phyloP scores from a whole-genome alignment of 345 rosid genomes.

The Ricinus communis region DNA sequence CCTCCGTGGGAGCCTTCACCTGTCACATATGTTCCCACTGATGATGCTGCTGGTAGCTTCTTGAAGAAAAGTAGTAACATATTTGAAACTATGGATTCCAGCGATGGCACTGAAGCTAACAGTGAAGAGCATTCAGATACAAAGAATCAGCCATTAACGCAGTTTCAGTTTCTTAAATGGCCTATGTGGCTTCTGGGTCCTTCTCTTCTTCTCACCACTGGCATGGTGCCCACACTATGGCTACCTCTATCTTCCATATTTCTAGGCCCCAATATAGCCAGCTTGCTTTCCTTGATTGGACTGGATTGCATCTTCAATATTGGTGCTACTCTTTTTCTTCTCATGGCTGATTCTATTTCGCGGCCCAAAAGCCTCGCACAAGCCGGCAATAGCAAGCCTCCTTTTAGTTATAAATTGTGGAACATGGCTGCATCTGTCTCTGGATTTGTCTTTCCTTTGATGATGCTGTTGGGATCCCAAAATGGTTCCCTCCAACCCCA shows the following conservation, averaged over 20 bases:
- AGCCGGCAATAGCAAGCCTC: conserved; percentile 58
- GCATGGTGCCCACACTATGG: conserved; percentile 92
- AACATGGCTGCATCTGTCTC: conserved; percentile 55
- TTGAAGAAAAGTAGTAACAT: conserved; percentile 47
- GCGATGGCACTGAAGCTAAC: conserved; percentile 35
- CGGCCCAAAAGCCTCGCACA: conserved; percentile 41
- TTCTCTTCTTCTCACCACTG: conserved; percentile 69
- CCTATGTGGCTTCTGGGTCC: conserved; percentile 93
- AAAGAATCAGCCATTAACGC: conserved; percentile 19
- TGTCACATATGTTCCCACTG: conserved; percentile 42
- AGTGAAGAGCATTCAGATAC: conserved; percentile 27
- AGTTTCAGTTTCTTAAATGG: conserved; percentile 70
- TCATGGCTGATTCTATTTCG: conserved; percentile 88
- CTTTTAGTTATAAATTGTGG: conserved; percentile 79
- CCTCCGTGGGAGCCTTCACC: conserved; percentile 73
- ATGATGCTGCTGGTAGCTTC: conserved; percentile 40
- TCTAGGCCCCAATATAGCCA: conserved; percentile 80
- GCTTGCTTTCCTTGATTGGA: conserved; percentile 86
- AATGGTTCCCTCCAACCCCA: conserved; percentile 72
- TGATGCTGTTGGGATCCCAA: conserved; percentile 57
- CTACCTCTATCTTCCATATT: conserved; percentile 81
- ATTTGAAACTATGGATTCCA: conserved; percentile 54
- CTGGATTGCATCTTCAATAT: conserved; percentile 86
- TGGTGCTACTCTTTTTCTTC: conserved; percentile 75
- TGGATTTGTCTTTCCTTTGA: conserved; percentile 61